phyloP scores from a whole-genome alignment of 306 rosid genomes.

The Begonia masoniana region DNA sequence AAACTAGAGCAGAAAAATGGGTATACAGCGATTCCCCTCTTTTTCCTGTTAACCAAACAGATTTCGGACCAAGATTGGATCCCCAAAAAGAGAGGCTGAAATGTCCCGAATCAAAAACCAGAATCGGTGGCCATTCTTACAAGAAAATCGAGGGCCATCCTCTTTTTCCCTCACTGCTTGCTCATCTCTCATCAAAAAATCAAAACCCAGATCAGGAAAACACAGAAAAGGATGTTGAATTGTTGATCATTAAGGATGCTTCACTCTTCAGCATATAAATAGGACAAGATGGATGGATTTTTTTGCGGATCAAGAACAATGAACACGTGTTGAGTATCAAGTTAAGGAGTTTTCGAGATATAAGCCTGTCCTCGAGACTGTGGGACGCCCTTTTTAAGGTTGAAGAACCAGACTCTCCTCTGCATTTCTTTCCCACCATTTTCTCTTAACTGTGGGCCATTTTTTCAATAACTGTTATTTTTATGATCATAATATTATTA shows the following conservation, averaged over 20 bases:
- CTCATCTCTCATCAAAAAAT: not conserved
- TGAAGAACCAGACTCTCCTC: no score
- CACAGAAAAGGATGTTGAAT: slow-evolving; percentile 20
- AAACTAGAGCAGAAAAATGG: no score
- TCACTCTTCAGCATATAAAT: not conserved
- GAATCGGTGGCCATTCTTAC: slow-evolving; percentile 24
- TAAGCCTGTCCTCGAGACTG: no score
- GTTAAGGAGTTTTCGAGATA: no score
- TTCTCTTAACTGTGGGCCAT: no score
- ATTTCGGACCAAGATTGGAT: slow-evolving; percentile 34
- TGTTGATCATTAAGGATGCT: not conserved
- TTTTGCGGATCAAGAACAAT: slow-evolving; percentile 24
- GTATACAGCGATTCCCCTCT: no score
- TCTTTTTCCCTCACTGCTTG: slow-evolving; percentile 13
- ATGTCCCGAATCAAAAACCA: slow-evolving; percentile 14
- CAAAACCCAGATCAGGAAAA: not conserved
- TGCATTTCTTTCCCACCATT: no score
- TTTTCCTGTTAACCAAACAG: slow-evolving; percentile 20
- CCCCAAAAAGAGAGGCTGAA: slow-evolving; percentile 27
- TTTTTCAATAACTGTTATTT: no score
- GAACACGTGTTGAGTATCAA: slow-evolving; percentile 40
- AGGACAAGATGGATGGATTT: slow-evolving; percentile 20
- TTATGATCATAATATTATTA: no score
- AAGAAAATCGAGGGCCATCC: slow-evolving; percentile 15
- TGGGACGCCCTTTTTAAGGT: no score